A percentile compares a stretch with the other conserved stretches of the same genome.
These are phyloP conservation scores for Apiotrichum siamense DNA, from an alignment of 1,284 basidiomycete species.

Conservation along the genomic window DNA sequence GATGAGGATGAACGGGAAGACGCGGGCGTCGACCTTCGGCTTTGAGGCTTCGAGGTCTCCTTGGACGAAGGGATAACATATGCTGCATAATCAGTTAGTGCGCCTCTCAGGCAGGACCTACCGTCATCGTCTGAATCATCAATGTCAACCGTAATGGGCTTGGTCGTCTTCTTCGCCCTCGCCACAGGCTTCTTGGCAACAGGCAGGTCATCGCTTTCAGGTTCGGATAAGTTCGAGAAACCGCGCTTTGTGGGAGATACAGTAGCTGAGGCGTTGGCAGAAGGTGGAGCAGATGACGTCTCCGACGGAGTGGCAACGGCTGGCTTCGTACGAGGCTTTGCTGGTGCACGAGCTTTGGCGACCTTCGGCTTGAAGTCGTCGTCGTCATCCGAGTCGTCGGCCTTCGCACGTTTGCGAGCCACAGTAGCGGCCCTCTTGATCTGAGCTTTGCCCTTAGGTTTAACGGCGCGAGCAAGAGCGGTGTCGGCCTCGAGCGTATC, in stretches of 20 bases:
- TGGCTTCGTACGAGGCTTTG: slow-evolving; percentile 38
- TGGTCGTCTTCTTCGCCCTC: slow-evolving; percentile 47
- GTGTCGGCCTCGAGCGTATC: slow-evolving; percentile 56
- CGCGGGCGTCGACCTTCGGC: not conserved
- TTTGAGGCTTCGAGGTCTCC: slow-evolving; percentile 5
- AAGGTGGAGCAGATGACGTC: slow-evolving; percentile 1
- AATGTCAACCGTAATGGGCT: slow-evolving; percentile 50
- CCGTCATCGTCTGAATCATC: slow-evolving; percentile 59
- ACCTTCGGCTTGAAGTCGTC: slow-evolving; percentile 69
- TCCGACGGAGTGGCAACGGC: slow-evolving; percentile 19
- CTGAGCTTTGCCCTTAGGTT: slow-evolving; percentile 58
- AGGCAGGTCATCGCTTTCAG: not conserved
- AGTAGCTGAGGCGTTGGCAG: slow-evolving; percentile 14
- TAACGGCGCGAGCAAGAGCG: slow-evolving; percentile 58
- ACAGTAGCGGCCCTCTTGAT: slow-evolving; percentile 56
- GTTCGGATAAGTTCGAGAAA: slow-evolving; percentile 17
- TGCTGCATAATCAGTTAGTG: slow-evolving; percentile 5
- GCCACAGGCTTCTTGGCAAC: slow-evolving; percentile 47
- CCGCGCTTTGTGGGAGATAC: slow-evolving; percentile 18
- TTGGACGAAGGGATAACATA: slow-evolving; percentile 37
- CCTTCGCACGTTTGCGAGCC: slow-evolving; percentile 50
- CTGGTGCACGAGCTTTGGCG: slow-evolving; percentile 45
- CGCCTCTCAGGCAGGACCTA: slow-evolving; percentile 12
- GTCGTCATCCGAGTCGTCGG: slow-evolving; percentile 56
- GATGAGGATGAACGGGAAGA: slow-evolving; percentile 1